Evolutionary conservation across 1,284 basidiomycete species (phyloP).

Genomic region (Cryptococcus sp.): DNA sequence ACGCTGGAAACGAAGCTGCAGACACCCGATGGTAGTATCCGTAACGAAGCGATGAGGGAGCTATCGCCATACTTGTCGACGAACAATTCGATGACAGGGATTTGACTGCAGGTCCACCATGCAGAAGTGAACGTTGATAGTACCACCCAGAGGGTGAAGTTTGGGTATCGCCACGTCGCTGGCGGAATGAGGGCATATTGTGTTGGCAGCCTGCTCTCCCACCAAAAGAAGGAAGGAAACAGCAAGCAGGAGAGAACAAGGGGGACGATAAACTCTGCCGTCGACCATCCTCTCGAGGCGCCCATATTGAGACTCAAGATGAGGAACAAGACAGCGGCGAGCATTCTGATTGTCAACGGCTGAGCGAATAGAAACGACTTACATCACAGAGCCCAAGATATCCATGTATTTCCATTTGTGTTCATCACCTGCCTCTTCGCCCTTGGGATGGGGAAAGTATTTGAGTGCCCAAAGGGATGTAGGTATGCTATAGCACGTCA

Average conservation of each 20-base stretch:
- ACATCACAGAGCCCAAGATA: slow-evolving; percentile 29
- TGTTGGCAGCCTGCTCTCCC: slow-evolving; percentile 33
- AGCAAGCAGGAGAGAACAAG: slow-evolving; percentile 33
- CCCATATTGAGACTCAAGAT: slow-evolving; percentile 39
- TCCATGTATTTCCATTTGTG: slow-evolving; percentile 32
- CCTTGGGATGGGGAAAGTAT: slow-evolving; percentile 24
- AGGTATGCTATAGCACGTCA: slow-evolving; percentile 4
- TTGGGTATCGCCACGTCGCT: slow-evolving; percentile 43
- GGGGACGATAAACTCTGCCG: slow-evolving; percentile 31
- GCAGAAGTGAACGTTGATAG: slow-evolving; percentile 40
- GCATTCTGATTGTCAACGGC: slow-evolving; percentile 18
- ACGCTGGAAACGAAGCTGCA: slow-evolving; percentile 19
- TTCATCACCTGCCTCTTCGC: slow-evolving; percentile 13
- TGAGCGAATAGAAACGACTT: neutral
- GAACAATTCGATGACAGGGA: slow-evolving; percentile 28
- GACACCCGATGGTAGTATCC: slow-evolving; percentile 29
- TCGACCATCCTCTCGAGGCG: slow-evolving; percentile 30
- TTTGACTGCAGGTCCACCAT: slow-evolving; percentile 40
- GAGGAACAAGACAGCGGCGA: slow-evolving; percentile 29
- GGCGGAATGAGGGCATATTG: slow-evolving; percentile 44
- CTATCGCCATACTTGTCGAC: slow-evolving; percentile 20
- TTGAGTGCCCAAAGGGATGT: slow-evolving; percentile 19
- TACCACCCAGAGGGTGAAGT: slow-evolving; percentile 43
- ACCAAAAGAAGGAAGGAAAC: slow-evolving; percentile 35
- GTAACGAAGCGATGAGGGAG: slow-evolving; percentile 34